Base-by-base conservation (phyloP, 2,329 filamentous ascomycete genomes). In the Fusarium brevicatenulatum region DNA sequence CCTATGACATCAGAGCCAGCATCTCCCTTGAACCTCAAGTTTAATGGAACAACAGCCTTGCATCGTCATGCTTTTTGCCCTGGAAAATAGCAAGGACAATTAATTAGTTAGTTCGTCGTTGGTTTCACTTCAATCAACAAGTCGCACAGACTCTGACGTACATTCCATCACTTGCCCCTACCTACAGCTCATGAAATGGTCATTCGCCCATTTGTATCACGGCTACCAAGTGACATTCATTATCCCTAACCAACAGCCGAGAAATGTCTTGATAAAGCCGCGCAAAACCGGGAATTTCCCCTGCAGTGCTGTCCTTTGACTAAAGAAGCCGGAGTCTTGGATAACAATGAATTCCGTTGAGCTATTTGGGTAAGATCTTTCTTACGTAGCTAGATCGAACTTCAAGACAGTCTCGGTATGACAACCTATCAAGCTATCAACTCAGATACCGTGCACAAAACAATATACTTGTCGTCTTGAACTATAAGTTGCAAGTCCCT, bases 1-100 rank as follows among this genome's bases (percentile, higher is more conserved):
- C 52, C 42, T 47, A 63, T 59, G 60, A 63, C 60, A 63, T 63
- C 42, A 63, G 34, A 59, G 36, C 53, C 19, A 42, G 34, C 53
- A 47, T 63, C n/a, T 63, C 37, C 18, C 59, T 47, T 63, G 52
- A 40, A 58, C 34, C 18, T 52, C 57, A 42, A n/a, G 57, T 54
- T 57, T 21, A 37, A 34, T 46, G 32, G 47, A 62, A 46, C 16
- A 34, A 28, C 34, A 9, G 19, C 30, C 40, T 44, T 16, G 39
- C 21, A 44, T 52, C 32, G 3, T 47, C 54, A 56, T 56, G 9
- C 5, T 40, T 18, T 40, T 42, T 16, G 30, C 18, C 39, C 19
- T 21, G 44, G 9, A 55, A 52, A 54, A 36, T 28, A 36, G 23
- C 34, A 42, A 30, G 21, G 40, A 9, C 30, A 36, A 49, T 28